phyloP scores from a whole-genome alignment of 2,329 filamentous ascomycete genomes.

The Ceratocystis ficicola region DNA sequence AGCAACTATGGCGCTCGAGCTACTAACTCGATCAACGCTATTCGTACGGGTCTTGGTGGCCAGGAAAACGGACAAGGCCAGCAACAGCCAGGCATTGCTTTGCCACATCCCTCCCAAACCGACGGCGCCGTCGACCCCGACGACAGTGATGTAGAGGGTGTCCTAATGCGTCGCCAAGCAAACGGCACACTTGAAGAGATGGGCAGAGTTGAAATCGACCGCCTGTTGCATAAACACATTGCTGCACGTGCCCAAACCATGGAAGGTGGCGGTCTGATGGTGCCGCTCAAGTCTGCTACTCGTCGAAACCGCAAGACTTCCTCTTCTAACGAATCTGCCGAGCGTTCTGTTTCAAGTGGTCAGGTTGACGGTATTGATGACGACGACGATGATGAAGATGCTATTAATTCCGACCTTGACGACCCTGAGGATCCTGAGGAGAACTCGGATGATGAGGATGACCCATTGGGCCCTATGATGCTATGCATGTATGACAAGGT shows the following conservation, averaged over 20 bases:
- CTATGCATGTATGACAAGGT: constrained; percentile 99
- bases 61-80: constrained; percentile 30
- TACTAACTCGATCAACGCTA: constrained; percentile 53
- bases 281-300: constrained; percentile 50
- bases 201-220: constrained; percentile 53
- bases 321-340: not conserved
- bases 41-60: constrained; percentile 35
- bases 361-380: constrained; percentile 43
- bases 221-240: constrained; percentile 56
- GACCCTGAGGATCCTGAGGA: constrained; percentile 78
- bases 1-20: constrained; percentile 51
- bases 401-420: constrained; percentile 96
- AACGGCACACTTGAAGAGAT: constrained; percentile 44
- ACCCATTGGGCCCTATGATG: constrained; percentile 79
- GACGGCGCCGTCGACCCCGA: constrained; percentile 58
- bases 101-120: constrained; percentile 41
- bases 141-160: constrained; percentile 43
- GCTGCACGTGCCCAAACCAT: constrained; percentile 52
- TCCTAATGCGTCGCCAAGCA: constrained; percentile 46
- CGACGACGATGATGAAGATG: constrained; percentile 68
- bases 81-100: constrained; percentile 25
- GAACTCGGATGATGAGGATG: constrained; percentile 79
- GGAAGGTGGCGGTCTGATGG: constrained; percentile 65
- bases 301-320: constrained; percentile 23
- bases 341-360: constrained; percentile 39